Conservation (phyloP, 371 early-diverging fungal genomes). For the Smittium culicis region DNA sequence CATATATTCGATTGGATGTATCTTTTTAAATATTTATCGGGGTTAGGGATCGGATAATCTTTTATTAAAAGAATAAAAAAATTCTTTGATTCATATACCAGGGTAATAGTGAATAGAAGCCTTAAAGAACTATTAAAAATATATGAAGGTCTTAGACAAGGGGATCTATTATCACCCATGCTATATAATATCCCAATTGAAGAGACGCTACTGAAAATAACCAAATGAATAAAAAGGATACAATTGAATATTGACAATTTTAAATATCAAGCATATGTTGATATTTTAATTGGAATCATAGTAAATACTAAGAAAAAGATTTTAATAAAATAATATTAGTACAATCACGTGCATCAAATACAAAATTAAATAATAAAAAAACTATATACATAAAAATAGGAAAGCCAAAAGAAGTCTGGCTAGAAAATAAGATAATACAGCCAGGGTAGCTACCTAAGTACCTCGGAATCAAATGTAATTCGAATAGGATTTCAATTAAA, state of each 20-base stretch:
- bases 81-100: background rate
- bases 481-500: background rate
- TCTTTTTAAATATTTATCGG: background rate
- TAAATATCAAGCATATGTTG: slow-evolving; percentile 8
- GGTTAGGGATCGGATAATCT: background rate
- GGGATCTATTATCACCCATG: slow-evolving; percentile 14
- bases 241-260: background rate
- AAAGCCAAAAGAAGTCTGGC: background rate
- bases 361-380: slow-evolving; percentile 8
- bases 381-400: too few species aligned
- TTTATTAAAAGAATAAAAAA: slow-evolving; percentile 1
- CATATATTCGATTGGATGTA: slow-evolving; percentile 5
- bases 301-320: background rate
- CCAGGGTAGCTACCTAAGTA: background rate
- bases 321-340: slow-evolving; percentile 1
- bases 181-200: slow-evolving; percentile 14
- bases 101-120: slow-evolving; percentile 2
- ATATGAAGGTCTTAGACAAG: slow-evolving; percentile 12
- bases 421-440: background rate
- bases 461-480: background rate
- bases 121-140: slow-evolving; percentile 5
- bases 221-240: background rate
- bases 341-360: slow-evolving; percentile 11
- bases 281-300: slow-evolving; percentile 8
- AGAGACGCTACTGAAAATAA: slow-evolving; percentile 9